Evolutionary conservation across 805 yeast species (phyloP).

Genomic region (Komagataella pseudopastoris): DNA sequence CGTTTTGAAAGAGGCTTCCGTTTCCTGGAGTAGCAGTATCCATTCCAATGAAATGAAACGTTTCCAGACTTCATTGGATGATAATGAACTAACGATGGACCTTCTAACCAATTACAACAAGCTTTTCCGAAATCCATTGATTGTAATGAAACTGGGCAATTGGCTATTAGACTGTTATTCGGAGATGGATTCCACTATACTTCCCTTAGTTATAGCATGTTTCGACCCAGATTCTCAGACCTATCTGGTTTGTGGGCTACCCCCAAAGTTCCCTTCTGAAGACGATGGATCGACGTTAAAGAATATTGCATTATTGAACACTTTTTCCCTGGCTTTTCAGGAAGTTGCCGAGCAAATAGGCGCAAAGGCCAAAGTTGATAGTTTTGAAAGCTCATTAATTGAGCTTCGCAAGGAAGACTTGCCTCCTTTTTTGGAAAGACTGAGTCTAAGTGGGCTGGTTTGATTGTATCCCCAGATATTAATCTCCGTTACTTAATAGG

Average conservation of each 20-base stretch:
- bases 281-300: constrained; percentile 18
- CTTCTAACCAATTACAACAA: constrained; percentile 5
- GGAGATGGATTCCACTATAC: constrained; percentile 51
- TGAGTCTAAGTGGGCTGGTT: constrained; percentile 60
- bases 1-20: constrained; percentile 62
- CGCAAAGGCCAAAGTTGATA: constrained; percentile 83
- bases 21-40: constrained; percentile 4
- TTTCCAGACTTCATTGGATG: constrained; percentile 4
- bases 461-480: background rate
- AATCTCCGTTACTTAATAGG: background rate
- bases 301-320: constrained; percentile 45
- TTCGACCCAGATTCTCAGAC: constrained; percentile 62
- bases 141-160: constrained; percentile 68
- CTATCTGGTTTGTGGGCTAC: constrained; percentile 78
- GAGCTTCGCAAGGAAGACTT: constrained; percentile 84
- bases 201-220: constrained; percentile 81
- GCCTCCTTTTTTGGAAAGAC: constrained; percentile 71
- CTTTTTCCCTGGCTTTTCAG: constrained; percentile 86
- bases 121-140: constrained; percentile 75
- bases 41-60: constrained; percentile 2
- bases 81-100: constrained; percentile 5
- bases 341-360: constrained; percentile 74
- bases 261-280: constrained; percentile 58
- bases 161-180: constrained; percentile 90
- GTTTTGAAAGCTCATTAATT: constrained; percentile 88